Conservation (phyloP, 1,284 basidiomycete genomes). For the Austroboletus novae-zelandiae region DNA sequence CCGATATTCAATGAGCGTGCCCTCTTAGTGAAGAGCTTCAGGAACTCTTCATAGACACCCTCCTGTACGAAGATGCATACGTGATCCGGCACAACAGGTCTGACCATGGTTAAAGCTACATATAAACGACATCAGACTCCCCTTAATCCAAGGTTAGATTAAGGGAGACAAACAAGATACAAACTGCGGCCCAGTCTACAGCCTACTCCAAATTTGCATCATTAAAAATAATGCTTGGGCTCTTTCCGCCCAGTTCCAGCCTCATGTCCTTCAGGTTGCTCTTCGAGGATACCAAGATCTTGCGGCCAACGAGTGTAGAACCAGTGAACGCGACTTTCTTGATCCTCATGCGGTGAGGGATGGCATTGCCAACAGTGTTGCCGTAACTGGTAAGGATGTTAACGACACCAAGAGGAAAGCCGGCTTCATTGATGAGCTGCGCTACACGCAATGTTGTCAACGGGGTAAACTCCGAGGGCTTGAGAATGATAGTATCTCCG, state of each 20-base stretch:
- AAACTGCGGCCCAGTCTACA: conserved; percentile 78
- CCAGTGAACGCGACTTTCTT: conserved; percentile 78
- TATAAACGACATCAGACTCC: no score
- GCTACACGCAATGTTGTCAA: conserved; percentile 69
- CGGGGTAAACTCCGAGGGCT: conserved; percentile 91
- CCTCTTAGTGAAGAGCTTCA: conserved; percentile 56
- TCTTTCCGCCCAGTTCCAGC: conserved; percentile 93
- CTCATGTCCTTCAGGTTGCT: conserved; percentile 88
- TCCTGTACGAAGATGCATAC: conserved; percentile 84
- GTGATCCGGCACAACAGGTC: conserved; percentile 81
- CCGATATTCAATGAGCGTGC: conserved; percentile 64
- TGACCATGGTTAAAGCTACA: no score
- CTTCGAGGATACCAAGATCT: conserved; percentile 80
- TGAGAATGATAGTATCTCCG: conserved; percentile 82
- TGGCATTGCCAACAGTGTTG: conserved; percentile 60
- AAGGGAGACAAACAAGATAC: no score
- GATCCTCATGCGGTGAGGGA: conserved; percentile 63
- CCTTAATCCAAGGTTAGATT: no score
- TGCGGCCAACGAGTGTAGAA: conserved; percentile 77
- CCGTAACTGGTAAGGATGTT: conserved; percentile 73
- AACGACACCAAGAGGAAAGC: conserved; percentile 70
- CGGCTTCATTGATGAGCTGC: conserved; percentile 49
- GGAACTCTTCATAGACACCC: conserved; percentile 78
- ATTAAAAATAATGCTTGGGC: conserved; percentile 74
- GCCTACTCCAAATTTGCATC: conserved; percentile 78